A percentile compares a stretch with the other conserved stretches of the same genome.
Conservation (phyloP, 192 early-diverging fungal species). For the Dissophora globulifera region DNA sequence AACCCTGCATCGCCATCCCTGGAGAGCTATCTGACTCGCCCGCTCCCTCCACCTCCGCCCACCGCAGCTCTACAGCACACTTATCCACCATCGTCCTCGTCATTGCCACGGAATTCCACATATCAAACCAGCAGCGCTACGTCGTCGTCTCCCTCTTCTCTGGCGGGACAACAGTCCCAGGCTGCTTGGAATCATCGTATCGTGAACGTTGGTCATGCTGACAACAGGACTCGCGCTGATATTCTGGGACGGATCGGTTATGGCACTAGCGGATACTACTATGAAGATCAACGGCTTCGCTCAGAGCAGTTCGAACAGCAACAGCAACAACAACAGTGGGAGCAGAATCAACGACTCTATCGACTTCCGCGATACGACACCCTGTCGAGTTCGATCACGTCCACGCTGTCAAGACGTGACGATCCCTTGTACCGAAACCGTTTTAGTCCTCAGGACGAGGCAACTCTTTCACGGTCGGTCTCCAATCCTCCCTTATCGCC, state of each 20-base stretch:
- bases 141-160: neutral
- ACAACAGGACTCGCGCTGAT: constrained; percentile 2
- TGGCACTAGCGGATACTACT: constrained; percentile 1
- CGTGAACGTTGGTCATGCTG: neutral
- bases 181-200: constrained; percentile 5
- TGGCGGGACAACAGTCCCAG: neutral
- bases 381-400: neutral
- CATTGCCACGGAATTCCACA: neutral
- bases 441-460: no score
- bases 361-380: neutral
- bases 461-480: neutral
- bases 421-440: no score
- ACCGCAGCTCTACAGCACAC: neutral
- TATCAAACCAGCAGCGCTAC: neutral
- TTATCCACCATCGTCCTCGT: neutral
- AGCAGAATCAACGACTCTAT: neutral
- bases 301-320: constrained; percentile 1
- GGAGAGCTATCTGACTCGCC: constrained; percentile 14
- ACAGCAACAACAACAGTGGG: neutral
- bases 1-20: constrained; percentile 8
- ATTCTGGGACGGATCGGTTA: neutral
- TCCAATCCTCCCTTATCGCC: neutral
- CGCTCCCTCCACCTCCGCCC: constrained; percentile 1
- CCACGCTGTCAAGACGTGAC: no score
- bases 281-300: constrained; percentile 5